Conservation (phyloP, 179 eudicot species). For the Silene noctiflora region DNA sequence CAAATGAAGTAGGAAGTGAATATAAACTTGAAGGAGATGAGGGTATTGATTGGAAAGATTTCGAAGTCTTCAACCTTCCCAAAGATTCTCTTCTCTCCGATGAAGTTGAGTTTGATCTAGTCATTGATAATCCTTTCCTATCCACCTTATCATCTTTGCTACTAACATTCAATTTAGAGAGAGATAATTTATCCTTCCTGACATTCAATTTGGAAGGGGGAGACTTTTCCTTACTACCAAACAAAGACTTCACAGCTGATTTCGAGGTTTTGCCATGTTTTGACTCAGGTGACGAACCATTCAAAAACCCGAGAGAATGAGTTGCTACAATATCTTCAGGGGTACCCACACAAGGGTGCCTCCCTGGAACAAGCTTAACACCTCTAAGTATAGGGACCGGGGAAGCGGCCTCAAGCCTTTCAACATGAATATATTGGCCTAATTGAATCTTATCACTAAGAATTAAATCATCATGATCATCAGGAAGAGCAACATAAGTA, state of each 20-base stretch:
- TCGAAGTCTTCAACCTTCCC: slow-evolving; percentile 43
- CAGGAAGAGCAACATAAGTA: slow-evolving; percentile 69
- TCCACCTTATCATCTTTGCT: slow-evolving; percentile 47
- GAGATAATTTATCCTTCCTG: slow-evolving; percentile 12
- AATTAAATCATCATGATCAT: slow-evolving; percentile 58
- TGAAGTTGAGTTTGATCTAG: slow-evolving; percentile 56
- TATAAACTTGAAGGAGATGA: slow-evolving; percentile 79
- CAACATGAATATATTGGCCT: slow-evolving; percentile 70
- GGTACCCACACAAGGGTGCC: slow-evolving; percentile 67
- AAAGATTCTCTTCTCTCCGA: slow-evolving; percentile 52
- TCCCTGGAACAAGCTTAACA: slow-evolving; percentile 53
- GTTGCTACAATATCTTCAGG: slow-evolving; percentile 61
- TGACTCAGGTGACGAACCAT: slow-evolving; percentile 19
- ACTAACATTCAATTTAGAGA: slow-evolving; percentile 35
- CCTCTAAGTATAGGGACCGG: slow-evolving; percentile 79
- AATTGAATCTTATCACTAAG: slow-evolving; percentile 70
- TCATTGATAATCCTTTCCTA: slow-evolving; percentile 40
- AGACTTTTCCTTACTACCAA: slow-evolving; percentile 42
- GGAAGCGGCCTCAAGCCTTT: slow-evolving; percentile 55
- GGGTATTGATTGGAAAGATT: slow-evolving; percentile 56
- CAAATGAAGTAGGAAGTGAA: slow-evolving; percentile 77
- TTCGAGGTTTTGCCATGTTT: slow-evolving; percentile 42
- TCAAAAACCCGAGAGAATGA: slow-evolving; percentile 39
- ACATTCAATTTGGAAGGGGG: slow-evolving; percentile 15
- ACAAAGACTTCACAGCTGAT: slow-evolving; percentile 34